These are phyloP conservation scores for Neonectria magnoliae DNA, from an alignment of 2,329 filamentous ascomycete genomes.

Conservation along the genomic window DNA sequence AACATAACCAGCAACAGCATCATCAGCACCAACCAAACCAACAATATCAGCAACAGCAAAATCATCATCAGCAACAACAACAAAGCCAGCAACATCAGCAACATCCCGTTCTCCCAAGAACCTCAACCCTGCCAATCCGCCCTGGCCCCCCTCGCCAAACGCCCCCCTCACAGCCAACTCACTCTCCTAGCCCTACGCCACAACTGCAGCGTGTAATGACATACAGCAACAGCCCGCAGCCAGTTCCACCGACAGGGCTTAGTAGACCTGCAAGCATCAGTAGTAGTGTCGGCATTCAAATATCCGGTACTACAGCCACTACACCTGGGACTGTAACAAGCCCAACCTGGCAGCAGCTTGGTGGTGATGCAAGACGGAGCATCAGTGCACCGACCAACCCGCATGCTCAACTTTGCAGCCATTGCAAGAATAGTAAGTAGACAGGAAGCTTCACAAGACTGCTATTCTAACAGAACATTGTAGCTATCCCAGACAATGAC, in stretches of 20 bases:
- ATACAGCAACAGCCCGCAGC: constrained; percentile 13
- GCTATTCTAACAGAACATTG: neutral
- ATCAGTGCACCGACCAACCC: constrained; percentile 4
- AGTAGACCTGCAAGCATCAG: constrained; percentile 26
- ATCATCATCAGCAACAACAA: neutral
- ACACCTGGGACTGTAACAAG: constrained; percentile 17
- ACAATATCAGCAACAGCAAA: constrained; percentile 5
- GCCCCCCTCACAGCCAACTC: neutral
- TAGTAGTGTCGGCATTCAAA: constrained; percentile 22
- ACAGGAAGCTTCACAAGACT: rapidly evolving
- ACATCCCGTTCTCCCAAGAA: neutral
- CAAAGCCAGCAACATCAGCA: neutral
- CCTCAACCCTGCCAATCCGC: constrained; percentile 5
- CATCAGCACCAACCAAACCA: neutral
- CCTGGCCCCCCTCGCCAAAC: constrained; percentile 20
- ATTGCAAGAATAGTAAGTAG: constrained; percentile 37
- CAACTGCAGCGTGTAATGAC: constrained; percentile 17
- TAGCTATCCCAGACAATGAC: constrained; percentile 39
- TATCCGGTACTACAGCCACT: constrained; percentile 21
- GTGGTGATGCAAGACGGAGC: neutral
- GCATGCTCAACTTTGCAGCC: constrained; percentile 20
- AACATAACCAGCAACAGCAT: neutral
- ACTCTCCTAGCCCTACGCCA: constrained; percentile 1
- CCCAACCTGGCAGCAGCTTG: constrained; percentile 22
- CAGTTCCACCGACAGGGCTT: constrained; percentile 6